phyloP scores from a whole-genome alignment of 768 basidiomycete genomes.

The Suillus discolor region DNA sequence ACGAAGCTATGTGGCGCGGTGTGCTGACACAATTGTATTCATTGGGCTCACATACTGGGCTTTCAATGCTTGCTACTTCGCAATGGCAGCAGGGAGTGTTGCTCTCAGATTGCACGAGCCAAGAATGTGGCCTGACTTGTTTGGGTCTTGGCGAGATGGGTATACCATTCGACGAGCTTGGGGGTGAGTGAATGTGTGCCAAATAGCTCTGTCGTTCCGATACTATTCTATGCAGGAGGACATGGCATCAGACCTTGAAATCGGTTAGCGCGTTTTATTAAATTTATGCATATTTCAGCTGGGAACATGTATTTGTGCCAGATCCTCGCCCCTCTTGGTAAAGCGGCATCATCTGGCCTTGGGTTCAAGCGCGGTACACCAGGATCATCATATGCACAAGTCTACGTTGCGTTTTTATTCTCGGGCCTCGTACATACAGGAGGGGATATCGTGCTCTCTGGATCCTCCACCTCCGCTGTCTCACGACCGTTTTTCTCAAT shows the following conservation, averaged over 20 bases:
- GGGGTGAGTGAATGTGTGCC: slow-evolving; percentile 34
- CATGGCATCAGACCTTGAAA: slow-evolving; percentile 42
- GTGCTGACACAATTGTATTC: not conserved
- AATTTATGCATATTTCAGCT: not conserved
- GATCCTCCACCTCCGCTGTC: not conserved
- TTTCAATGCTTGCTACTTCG: slow-evolving; percentile 6
- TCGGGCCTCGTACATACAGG: slow-evolving; percentile 38
- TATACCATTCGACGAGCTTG: slow-evolving; percentile 43
- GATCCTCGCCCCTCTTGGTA: slow-evolving; percentile 30
- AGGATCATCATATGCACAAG: slow-evolving; percentile 32
- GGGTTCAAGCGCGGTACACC: slow-evolving; percentile 27
- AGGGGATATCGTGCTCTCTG: slow-evolving; percentile 32
- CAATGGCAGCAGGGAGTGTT: slow-evolving; percentile 5
- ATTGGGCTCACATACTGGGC: not conserved
- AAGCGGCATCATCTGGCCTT: slow-evolving; percentile 25
- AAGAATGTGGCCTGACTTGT: slow-evolving; percentile 39
- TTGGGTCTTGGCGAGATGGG: slow-evolving; percentile 34
- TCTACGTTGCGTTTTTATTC: slow-evolving; percentile 38
- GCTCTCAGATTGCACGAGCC: slow-evolving; percentile 7
- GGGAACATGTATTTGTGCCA: slow-evolving; percentile 11
- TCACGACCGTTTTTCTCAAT: slow-evolving; percentile 18
- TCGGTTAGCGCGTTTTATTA: slow-evolving; percentile 26
- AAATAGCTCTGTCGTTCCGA: not conserved
- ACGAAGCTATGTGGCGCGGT: slow-evolving; percentile 3
- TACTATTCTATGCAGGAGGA: slow-evolving; percentile 21